phyloP scores from a whole-genome alignment of 164 flowering plant species.

The Aristolochia contorta region DNA sequence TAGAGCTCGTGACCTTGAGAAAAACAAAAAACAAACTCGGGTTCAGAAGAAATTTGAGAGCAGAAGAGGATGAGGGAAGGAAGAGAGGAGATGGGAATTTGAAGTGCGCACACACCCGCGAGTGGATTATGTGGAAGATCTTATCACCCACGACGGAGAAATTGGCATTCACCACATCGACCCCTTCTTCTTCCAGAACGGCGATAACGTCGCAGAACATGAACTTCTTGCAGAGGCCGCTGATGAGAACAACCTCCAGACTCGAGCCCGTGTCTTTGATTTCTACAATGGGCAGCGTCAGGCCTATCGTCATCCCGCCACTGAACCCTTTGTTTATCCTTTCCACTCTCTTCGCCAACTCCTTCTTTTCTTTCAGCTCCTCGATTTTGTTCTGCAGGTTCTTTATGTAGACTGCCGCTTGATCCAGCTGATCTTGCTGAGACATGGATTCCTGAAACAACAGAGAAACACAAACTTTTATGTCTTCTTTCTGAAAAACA shows the following conservation, averaged over 20 bases:
- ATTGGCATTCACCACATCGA: slow-evolving; percentile 36
- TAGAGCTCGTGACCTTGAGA: slow-evolving; percentile 33
- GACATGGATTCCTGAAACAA: slow-evolving; percentile 19
- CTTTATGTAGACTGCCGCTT: slow-evolving; percentile 27
- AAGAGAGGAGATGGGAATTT: too few species aligned
- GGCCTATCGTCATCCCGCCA: slow-evolving; percentile 1
- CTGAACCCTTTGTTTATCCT: background rate
- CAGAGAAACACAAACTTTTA: too few species aligned
- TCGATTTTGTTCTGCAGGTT: slow-evolving; percentile 22
- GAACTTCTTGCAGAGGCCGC: slow-evolving; percentile 29
- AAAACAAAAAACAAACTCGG: background rate
- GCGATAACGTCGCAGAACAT: slow-evolving; percentile 31
- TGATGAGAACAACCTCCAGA: slow-evolving; percentile 35
- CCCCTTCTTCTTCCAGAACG: slow-evolving; percentile 43
- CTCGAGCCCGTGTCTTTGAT: slow-evolving; percentile 32
- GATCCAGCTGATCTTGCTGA: slow-evolving; percentile 30
- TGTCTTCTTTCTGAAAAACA: background rate
- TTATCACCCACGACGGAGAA: slow-evolving; percentile 24
- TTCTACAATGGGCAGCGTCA: slow-evolving; percentile 30
- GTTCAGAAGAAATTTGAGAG: background rate
- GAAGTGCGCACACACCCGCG: slow-evolving; percentile 24
- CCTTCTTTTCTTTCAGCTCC: slow-evolving; percentile 23
- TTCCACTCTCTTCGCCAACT: slow-evolving; percentile 7
- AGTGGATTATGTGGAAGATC: slow-evolving; percentile 35
- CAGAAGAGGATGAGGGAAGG: too few species aligned